Evolutionary conservation across 768 basidiomycete species (phyloP).

Genomic region (Mycena filopes): DNA sequence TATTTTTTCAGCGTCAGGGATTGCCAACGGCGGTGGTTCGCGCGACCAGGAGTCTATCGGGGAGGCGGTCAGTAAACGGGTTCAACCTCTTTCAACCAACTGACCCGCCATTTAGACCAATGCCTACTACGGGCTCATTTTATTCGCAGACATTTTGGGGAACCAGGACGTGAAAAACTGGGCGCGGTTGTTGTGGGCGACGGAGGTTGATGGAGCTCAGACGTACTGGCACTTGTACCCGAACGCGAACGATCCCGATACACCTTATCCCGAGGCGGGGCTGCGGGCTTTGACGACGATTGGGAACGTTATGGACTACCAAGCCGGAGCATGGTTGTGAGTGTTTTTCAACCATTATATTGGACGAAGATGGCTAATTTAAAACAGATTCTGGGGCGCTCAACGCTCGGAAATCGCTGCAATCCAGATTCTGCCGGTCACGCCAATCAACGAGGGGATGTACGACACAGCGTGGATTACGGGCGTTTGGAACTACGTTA

Average conservation of each 20-base stretch:
- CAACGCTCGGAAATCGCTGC: conserved; percentile 46
- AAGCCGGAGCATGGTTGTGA: conserved; percentile 50
- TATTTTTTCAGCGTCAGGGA: conserved; percentile 44
- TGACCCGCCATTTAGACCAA: conserved; percentile 33
- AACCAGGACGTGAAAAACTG: conserved; percentile 45
- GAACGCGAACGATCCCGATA: conserved; percentile 42
- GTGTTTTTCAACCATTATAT: conserved; percentile 27
- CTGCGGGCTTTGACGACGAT: conserved; percentile 44
- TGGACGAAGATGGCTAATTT: not conserved
- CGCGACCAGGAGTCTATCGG: conserved; percentile 48
- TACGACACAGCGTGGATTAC: conserved; percentile 46
- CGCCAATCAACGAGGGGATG: conserved; percentile 46
- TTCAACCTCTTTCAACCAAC: not conserved
- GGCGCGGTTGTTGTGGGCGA: conserved; percentile 46
- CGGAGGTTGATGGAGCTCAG: conserved; percentile 47
- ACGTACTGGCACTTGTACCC: conserved; percentile 51
- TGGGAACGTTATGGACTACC: conserved; percentile 50
- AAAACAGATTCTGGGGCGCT: conserved; percentile 45
- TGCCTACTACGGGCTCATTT: conserved; percentile 47
- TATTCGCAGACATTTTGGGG: conserved; percentile 45
- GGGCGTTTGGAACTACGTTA: conserved; percentile 41
- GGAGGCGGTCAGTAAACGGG: conserved; percentile 36
- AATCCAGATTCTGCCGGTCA: conserved; percentile 50
- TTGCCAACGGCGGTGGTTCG: conserved; percentile 46
- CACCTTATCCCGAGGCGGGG: conserved; percentile 47